Evolutionary conservation across 2,329 filamentous ascomycete genomes (phyloP), one percentile per base, ranked within the genome.

Genomic region (Fusarium anguioides): DNA sequence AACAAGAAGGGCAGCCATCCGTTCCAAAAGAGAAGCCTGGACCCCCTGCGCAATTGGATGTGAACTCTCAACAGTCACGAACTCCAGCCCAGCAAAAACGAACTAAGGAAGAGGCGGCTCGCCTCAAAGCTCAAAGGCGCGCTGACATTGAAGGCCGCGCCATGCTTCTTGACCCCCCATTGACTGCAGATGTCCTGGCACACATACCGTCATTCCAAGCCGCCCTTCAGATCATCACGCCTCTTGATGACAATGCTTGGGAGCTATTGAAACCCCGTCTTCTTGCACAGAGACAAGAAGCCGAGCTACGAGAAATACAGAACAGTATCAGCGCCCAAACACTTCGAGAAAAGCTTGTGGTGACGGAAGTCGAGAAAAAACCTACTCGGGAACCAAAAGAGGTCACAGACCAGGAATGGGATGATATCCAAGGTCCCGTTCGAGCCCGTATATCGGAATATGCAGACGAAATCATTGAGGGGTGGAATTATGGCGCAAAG

Each of bases 181-280:
- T 95, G 56, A 79, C 81, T 46, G 79, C 88, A 36, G 83, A 82
- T 66, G 82, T 91, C 39, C 81, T 94, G 57, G 84, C 84, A 54
- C 88, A 90, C 72, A 91, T 93, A 77, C 85, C 91, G 44, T 88
- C 91, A 2, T 95, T 93, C 75, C 87, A 90, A 73, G 90, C 90
- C 35, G 89, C 92, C 27, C 84, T 91, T 42, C 87, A 92, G 65
- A 90, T 93, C 35, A 86, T 86, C 11, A 83, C 86, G 23, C 88
- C 89, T 20, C 80, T 95, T 70, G 89, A 87, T 66, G 90, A 93
- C 60, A 81, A 82, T 53, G 87, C 89, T 5, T 95, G 91, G 92
- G 84, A 87, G 48, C 79, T 90, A 50, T 81, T 94, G 33, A 87
- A 88, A 70, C 87, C 89, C 46, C 87, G 89, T 60, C 81, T 95